These are phyloP conservation scores for Lachancea nothofagi DNA, from an alignment of 805 yeast species.

Conservation along the genomic window DNA sequence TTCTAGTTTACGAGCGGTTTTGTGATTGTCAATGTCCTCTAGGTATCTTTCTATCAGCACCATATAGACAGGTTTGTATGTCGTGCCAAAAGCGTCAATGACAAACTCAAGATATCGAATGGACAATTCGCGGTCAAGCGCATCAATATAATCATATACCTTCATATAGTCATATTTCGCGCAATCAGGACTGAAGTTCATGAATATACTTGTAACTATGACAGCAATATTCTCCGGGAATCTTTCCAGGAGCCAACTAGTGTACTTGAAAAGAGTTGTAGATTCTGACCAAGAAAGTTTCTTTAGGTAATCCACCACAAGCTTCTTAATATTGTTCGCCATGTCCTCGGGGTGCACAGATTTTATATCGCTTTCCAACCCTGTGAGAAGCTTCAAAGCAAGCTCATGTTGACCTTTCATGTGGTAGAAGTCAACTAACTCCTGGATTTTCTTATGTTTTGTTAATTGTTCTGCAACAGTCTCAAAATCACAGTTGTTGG, in stretches of 20 bases:
- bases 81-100: conserved; percentile 37
- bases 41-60: conserved; percentile 44
- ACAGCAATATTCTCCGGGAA: conserved; percentile 28
- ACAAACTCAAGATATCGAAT: conserved; percentile 49
- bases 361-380: conserved; percentile 12
- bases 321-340: conserved; percentile 14
- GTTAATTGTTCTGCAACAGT: conserved; percentile 53
- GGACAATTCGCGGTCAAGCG: conserved; percentile 29
- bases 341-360: conserved; percentile 9
- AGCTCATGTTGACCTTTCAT: conserved; percentile 56
- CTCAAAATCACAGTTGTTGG: conserved; percentile 64
- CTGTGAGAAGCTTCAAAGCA: conserved; percentile 58
- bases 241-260: conserved; percentile 42
- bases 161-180: conserved; percentile 49
- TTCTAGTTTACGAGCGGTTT: conserved; percentile 30
- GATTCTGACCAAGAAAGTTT: conserved; percentile 45
- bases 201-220: conserved; percentile 48
- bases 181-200: conserved; percentile 58
- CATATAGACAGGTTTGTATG: conserved; percentile 37
- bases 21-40: conserved; percentile 17
- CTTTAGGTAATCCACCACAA: conserved; percentile 48
- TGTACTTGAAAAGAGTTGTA: conserved; percentile 51
- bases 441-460: conserved; percentile 47
- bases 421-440: conserved; percentile 71
- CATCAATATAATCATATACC: conserved; percentile 48